These are phyloP conservation scores for Solanum sitiens DNA, from an alignment of 257 asterid genomes.

Conservation along the genomic window DNA sequence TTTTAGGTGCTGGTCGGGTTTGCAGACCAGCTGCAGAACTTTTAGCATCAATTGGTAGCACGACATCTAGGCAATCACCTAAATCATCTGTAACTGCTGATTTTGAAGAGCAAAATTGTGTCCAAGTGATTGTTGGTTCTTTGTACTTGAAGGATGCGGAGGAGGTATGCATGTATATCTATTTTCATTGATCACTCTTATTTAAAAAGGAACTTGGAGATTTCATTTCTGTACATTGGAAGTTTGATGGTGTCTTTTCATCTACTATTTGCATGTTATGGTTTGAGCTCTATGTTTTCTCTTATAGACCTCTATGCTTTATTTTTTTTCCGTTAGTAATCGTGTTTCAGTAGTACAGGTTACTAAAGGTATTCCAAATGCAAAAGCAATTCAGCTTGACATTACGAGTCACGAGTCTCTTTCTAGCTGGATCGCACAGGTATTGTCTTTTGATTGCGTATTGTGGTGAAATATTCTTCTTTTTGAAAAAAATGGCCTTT, in stretches of 20 bases:
- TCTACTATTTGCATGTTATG: background rate
- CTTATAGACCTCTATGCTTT: background rate
- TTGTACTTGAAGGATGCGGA: slow-evolving; percentile 84
- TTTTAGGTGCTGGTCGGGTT: slow-evolving; percentile 96
- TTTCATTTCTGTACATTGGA: background rate
- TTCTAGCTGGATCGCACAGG: slow-evolving; percentile 43
- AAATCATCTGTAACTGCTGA: slow-evolving; percentile 26
- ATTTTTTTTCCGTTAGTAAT: background rate
- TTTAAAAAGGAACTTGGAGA: background rate
- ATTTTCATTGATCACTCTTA: background rate
- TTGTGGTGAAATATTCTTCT: background rate
- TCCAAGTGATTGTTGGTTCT: slow-evolving; percentile 77
- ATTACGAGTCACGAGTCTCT: slow-evolving; percentile 43
- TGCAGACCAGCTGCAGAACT: slow-evolving; percentile 94
- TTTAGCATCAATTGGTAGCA: slow-evolving; percentile 51
- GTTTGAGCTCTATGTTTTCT: background rate
- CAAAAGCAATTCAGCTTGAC: slow-evolving; percentile 80
- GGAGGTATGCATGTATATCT: slow-evolving; percentile 45
- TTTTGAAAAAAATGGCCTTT: background rate
- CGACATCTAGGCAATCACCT: slow-evolving; percentile 32
- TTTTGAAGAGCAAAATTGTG: slow-evolving; percentile 34
- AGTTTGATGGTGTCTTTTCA: background rate
- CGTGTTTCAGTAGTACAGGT: slow-evolving; percentile 29
- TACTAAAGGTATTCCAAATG: slow-evolving; percentile 58
- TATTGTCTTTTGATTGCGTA: slow-evolving; percentile 5